Evolutionary conservation across 345 rosid species (phyloP).

Genomic region (Ricinus communis): DNA sequence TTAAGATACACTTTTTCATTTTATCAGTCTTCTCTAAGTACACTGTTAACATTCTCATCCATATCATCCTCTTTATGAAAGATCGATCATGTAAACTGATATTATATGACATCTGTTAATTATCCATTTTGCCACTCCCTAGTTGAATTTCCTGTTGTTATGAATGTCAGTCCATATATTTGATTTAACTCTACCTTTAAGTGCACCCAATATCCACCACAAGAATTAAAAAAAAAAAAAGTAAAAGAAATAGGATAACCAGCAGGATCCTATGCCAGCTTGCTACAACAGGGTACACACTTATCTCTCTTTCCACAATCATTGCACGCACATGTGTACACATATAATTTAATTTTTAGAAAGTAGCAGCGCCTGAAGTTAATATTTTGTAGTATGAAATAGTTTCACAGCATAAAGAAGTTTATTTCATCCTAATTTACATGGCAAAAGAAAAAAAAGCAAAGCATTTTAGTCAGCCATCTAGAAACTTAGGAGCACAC

Average conservation of each 20-base stretch:
- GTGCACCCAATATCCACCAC: neutral
- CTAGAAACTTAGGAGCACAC: neutral
- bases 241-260: neutral
- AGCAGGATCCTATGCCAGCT: neutral
- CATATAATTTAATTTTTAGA: neutral
- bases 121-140: neutral
- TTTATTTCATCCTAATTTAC: neutral
- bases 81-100: neutral
- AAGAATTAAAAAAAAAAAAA: too few species aligned
- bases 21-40: neutral
- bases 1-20: too few species aligned
- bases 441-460: neutral
- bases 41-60: neutral
- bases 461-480: neutral
- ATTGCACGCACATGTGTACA: neutral
- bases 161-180: too few species aligned
- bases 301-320: neutral
- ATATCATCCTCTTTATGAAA: constrained; percentile 1
- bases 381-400: neutral
- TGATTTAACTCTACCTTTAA: too few species aligned
- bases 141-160: neutral
- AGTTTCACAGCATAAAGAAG: neutral
- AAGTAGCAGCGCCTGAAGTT: neutral
- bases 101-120: neutral
- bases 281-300: neutral